Base-by-base conservation (phyloP, 1,139 yeast genomes). In the Pneumocystis oryctolagi region DNA sequence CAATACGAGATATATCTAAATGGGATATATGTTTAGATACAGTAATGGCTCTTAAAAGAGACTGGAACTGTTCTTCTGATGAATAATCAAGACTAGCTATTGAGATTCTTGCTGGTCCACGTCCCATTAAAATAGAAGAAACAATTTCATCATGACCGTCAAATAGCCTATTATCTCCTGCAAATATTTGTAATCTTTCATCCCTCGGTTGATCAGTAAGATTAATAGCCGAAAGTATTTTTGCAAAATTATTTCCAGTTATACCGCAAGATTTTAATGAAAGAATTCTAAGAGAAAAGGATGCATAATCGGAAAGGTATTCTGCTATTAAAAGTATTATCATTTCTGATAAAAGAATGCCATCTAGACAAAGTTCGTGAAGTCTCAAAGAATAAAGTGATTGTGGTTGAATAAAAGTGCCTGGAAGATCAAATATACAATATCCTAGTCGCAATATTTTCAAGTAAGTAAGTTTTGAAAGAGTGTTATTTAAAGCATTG, bases 61-160 rank as follows among this genome's bases (percentile, higher is more conserved):
- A 20, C 14, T 47, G 55, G 30, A 64, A 64, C 20, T 39, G 39
- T n/a, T 61, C 62, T 35, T 64, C 65, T n/a, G 55, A 40, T 32
- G 59, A 57, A 58, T 63, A 64, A 32, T 64, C 65, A 20, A 55
- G 56, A 28, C 57, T 62, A n/a, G 65, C 60, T 37, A 64, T 60
- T 20, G 65, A 63, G 18, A 64, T 37, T 12, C 58, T 47, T 25
- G 55, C 55, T 25, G 55, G 55, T 5, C 55, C 55, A 47, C 55
- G 55, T 12, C 55, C 55, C 30, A 47, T 47, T 25, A 47, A 47
- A 47, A 47, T 47, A 25, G 55, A 47, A 47, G 55, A 47, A 47
- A 47, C 55, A 20, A 47, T 47, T 47, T 47, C 55, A 47, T 47
- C 55, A 47, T 47, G 55, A 20, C 55, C 55, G 9, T 47, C 55